Base-by-base conservation (phyloP, 208 protist genomes). In the Acanthamoeba lenticulata region DNA sequence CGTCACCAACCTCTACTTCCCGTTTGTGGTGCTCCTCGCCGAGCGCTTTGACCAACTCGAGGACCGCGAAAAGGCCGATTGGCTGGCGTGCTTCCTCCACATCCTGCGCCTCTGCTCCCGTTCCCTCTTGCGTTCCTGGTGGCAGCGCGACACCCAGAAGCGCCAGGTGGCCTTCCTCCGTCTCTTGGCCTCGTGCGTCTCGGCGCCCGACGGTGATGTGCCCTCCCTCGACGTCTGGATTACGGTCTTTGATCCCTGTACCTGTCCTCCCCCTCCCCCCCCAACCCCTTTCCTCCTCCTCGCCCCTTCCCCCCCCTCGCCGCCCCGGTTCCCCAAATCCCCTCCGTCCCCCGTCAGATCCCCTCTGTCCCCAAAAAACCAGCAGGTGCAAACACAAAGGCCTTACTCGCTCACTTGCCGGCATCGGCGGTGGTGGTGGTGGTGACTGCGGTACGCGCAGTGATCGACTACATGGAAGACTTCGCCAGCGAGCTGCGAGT, bases 401-500 rank as follows among this genome's bases (percentile, higher is more conserved):
- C n/a, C n/a, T n/a, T n/a, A n/a, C n/a, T n/a, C n/a, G n/a, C n/a
- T n/a, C n/a, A n/a, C n/a, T n/a, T n/a, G n/a, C n/a, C n/a, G n/a
- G n/a, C n/a, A n/a, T n/a, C n/a, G n/a, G n/a, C n/a, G n/a, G n/a
- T n/a, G n/a, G 52, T 60, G 11, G 52, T 60, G 9, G 9, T 19
- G n/a, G n/a, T 74, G 34, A 74, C 65, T 6, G 7, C 9, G 81
- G 21, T 65, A 17, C 2, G 11, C 6, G 45, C 52, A 65, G 44
- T 90, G 81, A 65, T 90, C 47, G 81, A 90, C 29, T 90, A 47
- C 32, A 90, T 90, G 81, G 45, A 90, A 19, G 52, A 90, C 45
- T 90, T 90, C 24, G 38, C 6, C 19, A 65, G 17, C 29, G 81
- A 90, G 47, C 49, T 90, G 32, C 29, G 81, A 6, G 44, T 47